phyloP scores from a whole-genome alignment of 169 alveolate species.

The Plasmodium sp. region DNA sequence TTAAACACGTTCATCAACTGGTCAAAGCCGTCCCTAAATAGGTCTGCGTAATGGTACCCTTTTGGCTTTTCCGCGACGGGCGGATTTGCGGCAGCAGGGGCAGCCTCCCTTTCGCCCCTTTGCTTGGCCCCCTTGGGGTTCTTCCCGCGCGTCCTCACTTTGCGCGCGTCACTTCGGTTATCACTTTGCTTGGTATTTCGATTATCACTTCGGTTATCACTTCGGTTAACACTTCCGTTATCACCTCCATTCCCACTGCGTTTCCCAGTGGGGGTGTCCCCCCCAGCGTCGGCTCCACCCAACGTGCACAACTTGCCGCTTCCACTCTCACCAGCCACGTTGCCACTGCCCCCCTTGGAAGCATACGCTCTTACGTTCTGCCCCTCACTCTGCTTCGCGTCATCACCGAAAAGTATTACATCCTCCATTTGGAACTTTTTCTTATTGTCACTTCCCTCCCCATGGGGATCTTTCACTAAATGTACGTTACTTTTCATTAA shows the following conservation, averaged over 20 bases:
- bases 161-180: not conserved
- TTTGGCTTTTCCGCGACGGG: not conserved
- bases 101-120: not conserved
- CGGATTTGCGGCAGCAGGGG: not conserved
- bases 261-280: not conserved
- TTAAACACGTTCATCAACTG: conserved; percentile 44
- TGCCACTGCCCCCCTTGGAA: not conserved
- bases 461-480: not conserved
- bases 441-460: not conserved
- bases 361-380: not conserved
- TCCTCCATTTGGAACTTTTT: not conserved
- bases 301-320: not conserved
- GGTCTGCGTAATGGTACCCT: not conserved
- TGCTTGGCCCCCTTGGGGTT: not conserved
- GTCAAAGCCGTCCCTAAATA: conserved; percentile 35
- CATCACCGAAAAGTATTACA: not conserved
- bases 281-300: not conserved
- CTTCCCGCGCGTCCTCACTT: not conserved
- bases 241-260: not conserved
- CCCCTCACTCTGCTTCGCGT: not conserved
- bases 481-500: not conserved
- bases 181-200: not conserved
- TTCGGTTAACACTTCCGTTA: not conserved
- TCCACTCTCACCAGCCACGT: not conserved
- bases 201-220: not conserved